Base-by-base conservation (phyloP, 2,329 filamentous ascomycete species). In the Pseudogymnoascus sp. region DNA sequence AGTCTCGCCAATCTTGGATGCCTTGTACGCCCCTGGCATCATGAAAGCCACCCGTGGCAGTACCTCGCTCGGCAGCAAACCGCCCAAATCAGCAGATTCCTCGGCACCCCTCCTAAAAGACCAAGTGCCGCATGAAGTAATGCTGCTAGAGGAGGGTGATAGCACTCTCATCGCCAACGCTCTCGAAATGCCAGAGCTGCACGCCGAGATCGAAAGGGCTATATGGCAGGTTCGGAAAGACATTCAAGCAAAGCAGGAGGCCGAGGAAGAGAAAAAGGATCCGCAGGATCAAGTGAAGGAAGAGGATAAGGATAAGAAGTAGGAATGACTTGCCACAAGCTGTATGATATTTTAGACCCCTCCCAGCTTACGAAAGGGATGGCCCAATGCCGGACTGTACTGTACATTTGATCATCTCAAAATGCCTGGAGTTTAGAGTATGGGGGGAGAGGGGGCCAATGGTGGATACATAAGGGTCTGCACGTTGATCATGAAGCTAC, bases 161-260 rank as follows among this genome's bases (percentile, higher is more conserved):
- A 83, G 85, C 2, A 80, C 79, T 66, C 77, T 80, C 63, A 79
- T 90, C 63, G 84, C 85, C 19, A 77, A 86, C 63, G 82, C 81
- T 6, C 76, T 93, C 29, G 79, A 87, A 5, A 80, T 91, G 38
- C 89, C 89, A 0, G 87, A 89, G 63, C 79, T 93, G 26, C 84
- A 86, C 62, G 78, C 87, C 15, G 90, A 93, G 72, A 80, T 92
- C 0, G 89, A 93, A 71, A 79, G 90, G 46, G 90, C 90, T 4
- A 85, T 91, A 64, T 86, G 86, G 79, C 90, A 93, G 74, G 87
- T 93, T 2, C 81, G 86, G 69, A 78, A 69, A 60, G 66, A 67
- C 21, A 61, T 75, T 46, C 65, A 69, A 40, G 65, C 63, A 7
- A 67, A 72, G 59, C 65, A 70, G 40, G 67, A 72, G 50, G 46